Conservation (phyloP, 2,329 filamentous ascomycete species). For the Hypoxylon sp. region DNA sequence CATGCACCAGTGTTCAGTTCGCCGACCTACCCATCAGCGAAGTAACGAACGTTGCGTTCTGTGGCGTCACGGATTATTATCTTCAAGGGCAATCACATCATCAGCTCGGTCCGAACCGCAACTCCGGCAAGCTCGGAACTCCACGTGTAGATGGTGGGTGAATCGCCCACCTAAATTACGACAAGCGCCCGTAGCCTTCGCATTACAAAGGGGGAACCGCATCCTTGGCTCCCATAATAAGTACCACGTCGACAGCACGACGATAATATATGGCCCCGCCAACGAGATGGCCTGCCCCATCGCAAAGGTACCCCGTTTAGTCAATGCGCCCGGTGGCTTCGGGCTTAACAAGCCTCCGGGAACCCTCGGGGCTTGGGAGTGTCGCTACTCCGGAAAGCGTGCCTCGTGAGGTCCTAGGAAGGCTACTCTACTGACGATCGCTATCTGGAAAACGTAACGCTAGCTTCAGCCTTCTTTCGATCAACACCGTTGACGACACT, state of each 20-base stretch:
- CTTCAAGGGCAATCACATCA: constrained; percentile 27
- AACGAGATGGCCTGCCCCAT: constrained; percentile 14
- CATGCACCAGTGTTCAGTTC: constrained; percentile 6
- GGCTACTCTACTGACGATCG: constrained; percentile 38
- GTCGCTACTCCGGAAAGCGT: constrained; percentile 21
- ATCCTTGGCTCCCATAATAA: constrained; percentile 32
- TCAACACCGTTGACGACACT: constrained; percentile 5
- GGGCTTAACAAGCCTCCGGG: constrained; percentile 29
- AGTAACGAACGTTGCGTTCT: neutral
- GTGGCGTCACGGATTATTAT: constrained; percentile 11
- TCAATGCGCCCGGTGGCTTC: constrained; percentile 32
- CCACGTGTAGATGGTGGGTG: constrained; percentile 20
- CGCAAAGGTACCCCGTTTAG: constrained; percentile 28
- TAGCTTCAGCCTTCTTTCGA: constrained; percentile 32
- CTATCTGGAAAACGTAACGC: constrained; percentile 33
- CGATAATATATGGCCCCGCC: constrained; percentile 11
- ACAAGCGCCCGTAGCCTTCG: constrained; percentile 9
- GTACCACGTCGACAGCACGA: constrained; percentile 4
- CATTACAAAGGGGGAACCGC: constrained; percentile 24
- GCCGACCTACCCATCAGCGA: constrained; percentile 7
- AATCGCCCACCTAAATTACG: constrained; percentile 12
- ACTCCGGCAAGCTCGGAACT: constrained; percentile 39
- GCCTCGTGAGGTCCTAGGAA: constrained; percentile 4
- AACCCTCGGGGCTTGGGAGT: constrained; percentile 28
- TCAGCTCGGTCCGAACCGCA: constrained; percentile 42